Evolutionary conservation across 441 rosid genomes (phyloP).

Genomic region (Populus hybrid): DNA sequence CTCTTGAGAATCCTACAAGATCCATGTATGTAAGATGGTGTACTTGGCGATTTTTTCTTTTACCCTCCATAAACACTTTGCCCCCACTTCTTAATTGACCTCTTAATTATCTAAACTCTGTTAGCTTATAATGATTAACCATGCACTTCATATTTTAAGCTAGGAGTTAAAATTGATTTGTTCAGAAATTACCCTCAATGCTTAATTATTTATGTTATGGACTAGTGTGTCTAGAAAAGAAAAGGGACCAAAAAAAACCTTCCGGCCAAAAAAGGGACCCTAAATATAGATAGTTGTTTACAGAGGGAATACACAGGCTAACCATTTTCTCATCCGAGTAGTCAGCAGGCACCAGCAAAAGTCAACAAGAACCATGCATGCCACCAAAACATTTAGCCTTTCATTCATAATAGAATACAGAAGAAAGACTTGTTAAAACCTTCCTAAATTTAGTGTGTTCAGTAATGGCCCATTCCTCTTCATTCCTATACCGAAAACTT

Average conservation of each 20-base stretch:
- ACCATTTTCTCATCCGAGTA: not conserved
- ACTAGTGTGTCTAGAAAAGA: not conserved
- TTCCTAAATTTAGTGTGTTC: slow-evolving; percentile 21
- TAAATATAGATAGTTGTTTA: too few relatives aligned
- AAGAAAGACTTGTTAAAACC: slow-evolving; percentile 19
- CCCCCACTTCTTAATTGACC: not conserved
- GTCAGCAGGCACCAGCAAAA: not conserved
- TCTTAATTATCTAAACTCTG: not conserved
- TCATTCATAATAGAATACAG: not conserved
- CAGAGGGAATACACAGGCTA: not conserved
- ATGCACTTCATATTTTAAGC: not conserved
- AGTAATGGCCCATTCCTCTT: not conserved
- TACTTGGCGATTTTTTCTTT: not conserved
- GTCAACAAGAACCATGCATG: not conserved
- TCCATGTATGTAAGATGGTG: not conserved
- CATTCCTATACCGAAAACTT: slow-evolving; percentile 15
- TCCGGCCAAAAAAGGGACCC: not conserved
- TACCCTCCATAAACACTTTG: not conserved
- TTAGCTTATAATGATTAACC: not conserved
- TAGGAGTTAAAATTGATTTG: too few relatives aligned
- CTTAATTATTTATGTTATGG: not conserved
- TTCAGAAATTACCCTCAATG: too few relatives aligned
- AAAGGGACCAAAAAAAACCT: not conserved
- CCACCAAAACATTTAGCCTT: not conserved
- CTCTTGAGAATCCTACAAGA: not conserved